These are phyloP conservation scores for Coriolopsis trogii DNA, from an alignment of 1,284 basidiomycete genomes.

Conservation along the genomic window DNA sequence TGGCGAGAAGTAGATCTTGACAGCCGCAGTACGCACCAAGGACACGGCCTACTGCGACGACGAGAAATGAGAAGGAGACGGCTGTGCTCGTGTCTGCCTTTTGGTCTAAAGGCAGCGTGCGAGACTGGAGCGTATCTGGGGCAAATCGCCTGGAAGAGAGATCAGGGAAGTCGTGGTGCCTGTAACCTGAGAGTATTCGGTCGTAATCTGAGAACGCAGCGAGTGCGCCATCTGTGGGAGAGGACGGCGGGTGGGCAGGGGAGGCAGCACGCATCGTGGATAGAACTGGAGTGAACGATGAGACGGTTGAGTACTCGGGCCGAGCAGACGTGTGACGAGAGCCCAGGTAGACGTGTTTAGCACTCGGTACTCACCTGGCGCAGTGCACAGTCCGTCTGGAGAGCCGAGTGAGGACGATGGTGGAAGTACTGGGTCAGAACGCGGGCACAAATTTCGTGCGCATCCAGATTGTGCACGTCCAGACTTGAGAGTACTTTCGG, in stretches of 20 bases:
- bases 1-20: constrained; percentile 43
- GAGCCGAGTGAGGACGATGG: too few species aligned
- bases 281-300: constrained; percentile 7
- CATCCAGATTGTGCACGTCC: too few species aligned
- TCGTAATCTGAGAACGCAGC: constrained; percentile 9
- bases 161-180: constrained; percentile 26
- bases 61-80: constrained; percentile 27
- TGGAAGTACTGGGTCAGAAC: too few species aligned
- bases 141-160: constrained; percentile 26
- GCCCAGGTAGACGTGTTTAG: too few species aligned
- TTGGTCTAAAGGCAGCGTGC: constrained; percentile 12
- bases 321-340: constrained; percentile 21
- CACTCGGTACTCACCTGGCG: background rate
- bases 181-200: constrained; percentile 25
- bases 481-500: too few species aligned
- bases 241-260: constrained; percentile 1
- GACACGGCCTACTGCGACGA: constrained; percentile 37
- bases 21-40: constrained; percentile 44
- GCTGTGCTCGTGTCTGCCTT: background rate
- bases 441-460: too few species aligned
- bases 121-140: constrained; percentile 16
- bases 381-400: background rate
- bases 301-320: constrained; percentile 17
- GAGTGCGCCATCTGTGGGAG: constrained; percentile 10
- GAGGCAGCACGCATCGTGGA: constrained; percentile 14